These are phyloP conservation scores for Camelina neglecta DNA, from an alignment of 345 rosid species.

Conservation along the genomic window DNA sequence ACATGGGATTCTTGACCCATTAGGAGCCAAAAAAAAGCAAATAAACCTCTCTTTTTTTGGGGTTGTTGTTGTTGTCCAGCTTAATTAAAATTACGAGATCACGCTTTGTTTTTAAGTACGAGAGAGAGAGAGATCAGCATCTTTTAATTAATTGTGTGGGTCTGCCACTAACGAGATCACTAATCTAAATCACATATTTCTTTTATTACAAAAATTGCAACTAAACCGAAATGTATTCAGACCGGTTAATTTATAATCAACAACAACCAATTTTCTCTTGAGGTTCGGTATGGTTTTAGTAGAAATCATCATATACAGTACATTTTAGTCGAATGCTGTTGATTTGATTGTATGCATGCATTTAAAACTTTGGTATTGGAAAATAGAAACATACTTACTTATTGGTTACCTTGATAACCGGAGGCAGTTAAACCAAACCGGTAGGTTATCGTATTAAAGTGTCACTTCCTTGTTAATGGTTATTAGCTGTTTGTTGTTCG, in stretches of 20 bases:
- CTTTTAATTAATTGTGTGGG: not conserved
- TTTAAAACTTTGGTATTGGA: not conserved
- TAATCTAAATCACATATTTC: not conserved
- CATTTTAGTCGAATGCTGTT: not conserved
- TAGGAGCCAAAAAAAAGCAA: conserved; percentile 17
- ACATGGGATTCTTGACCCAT: conserved; percentile 27
- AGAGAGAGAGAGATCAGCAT: not conserved
- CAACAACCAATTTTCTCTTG: not conserved
- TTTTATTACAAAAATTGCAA: not conserved
- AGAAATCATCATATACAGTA: not conserved
- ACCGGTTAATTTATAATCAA: conserved; percentile 10
- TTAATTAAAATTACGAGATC: not conserved
- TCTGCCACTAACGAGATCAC: conserved; percentile 13
- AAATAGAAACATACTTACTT: not conserved
- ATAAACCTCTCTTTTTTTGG: not conserved
- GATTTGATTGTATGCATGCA: no score
- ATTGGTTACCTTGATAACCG: conserved; percentile 8
- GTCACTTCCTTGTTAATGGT: conserved; percentile 1
- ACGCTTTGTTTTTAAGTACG: not conserved
- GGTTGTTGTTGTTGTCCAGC: not conserved
- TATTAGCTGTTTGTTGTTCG: not conserved
- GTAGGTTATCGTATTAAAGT: conserved; percentile 8
- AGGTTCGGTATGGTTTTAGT: not conserved
- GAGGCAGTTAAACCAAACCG: conserved; percentile 30
- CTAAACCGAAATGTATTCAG: not conserved